These are phyloP conservation scores for Hanseniaspora gamundiae DNA, from an alignment of 1,139 yeast genomes.

Conservation along the genomic window DNA sequence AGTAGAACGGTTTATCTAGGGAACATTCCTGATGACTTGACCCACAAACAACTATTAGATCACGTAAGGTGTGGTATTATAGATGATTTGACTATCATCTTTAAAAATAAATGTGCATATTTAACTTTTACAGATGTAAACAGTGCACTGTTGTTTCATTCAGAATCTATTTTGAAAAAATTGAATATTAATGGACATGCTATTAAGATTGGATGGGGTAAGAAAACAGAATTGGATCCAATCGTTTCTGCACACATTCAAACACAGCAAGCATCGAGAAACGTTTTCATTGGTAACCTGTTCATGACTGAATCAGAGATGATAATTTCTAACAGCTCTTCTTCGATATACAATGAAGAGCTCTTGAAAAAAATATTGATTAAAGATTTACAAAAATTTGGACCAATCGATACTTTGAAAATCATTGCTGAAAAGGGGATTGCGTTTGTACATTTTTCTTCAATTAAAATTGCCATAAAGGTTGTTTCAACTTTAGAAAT, in stretches of 20 bases:
- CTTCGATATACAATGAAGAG: constrained; percentile 41
- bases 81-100: constrained; percentile 49
- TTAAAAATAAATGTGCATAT: constrained; percentile 41
- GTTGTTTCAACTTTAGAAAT: constrained; percentile 60
- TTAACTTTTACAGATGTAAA: constrained; percentile 40
- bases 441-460: constrained; percentile 80
- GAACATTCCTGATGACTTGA: constrained; percentile 70
- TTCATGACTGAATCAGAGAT: not conserved
- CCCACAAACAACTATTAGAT: constrained; percentile 72
- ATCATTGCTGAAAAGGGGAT: constrained; percentile 63
- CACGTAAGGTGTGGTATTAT: constrained; percentile 87
- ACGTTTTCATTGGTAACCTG: constrained; percentile 67
- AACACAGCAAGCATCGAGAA: constrained; percentile 83
- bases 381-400: constrained; percentile 59
- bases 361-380: constrained; percentile 32
- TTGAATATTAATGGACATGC: constrained; percentile 40
- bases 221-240: constrained; percentile 53
- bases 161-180: constrained; percentile 43
- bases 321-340: not conserved
- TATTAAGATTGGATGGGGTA: constrained; percentile 69
- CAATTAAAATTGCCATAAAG: constrained; percentile 71
- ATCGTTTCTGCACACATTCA: constrained; percentile 63
- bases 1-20: constrained; percentile 87
- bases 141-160: constrained; percentile 43
- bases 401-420: constrained; percentile 73